phyloP scores from a whole-genome alignment of 2,329 filamentous ascomycete genomes.

The Fusarium floridanum region DNA sequence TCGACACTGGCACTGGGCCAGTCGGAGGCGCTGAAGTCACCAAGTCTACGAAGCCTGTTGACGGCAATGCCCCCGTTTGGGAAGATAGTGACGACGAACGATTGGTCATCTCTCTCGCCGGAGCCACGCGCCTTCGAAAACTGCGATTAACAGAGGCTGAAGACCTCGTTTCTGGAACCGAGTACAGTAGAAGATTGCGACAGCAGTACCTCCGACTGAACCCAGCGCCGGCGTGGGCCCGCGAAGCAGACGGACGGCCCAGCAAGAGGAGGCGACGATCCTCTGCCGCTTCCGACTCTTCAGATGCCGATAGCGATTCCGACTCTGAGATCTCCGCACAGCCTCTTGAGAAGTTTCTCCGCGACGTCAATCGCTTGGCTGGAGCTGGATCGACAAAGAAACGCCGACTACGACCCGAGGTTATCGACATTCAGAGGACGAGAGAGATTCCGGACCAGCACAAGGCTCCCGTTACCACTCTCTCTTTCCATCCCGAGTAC shows the following conservation, averaged over 20 bases:
- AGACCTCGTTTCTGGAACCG: slow-evolving; percentile 83
- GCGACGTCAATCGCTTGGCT: slow-evolving; percentile 77
- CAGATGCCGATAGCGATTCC: slow-evolving; percentile 68
- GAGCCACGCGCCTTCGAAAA: slow-evolving; percentile 82
- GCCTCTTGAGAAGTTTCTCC: slow-evolving; percentile 84
- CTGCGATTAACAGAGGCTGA: slow-evolving; percentile 84
- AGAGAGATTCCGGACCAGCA: slow-evolving; percentile 87
- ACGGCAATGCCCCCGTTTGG: slow-evolving; percentile 75
- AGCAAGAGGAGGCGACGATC: slow-evolving; percentile 65
- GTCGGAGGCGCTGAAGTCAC: slow-evolving; percentile 51
- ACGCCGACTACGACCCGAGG: slow-evolving; percentile 84
- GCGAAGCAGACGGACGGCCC: slow-evolving; percentile 63
- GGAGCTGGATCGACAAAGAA: slow-evolving; percentile 66
- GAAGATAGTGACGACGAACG: slow-evolving; percentile 96
- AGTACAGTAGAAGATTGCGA: slow-evolving; percentile 85
- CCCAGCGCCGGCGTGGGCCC: slow-evolving; percentile 72
- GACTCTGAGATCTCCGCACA: slow-evolving; percentile 75
- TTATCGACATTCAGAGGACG: slow-evolving; percentile 89
- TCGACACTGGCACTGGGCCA: slow-evolving; percentile 73
- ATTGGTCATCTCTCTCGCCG: slow-evolving; percentile 84
- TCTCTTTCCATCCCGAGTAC: slow-evolving; percentile 90
- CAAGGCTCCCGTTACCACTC: slow-evolving; percentile 82
- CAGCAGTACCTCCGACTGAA: slow-evolving; percentile 78
- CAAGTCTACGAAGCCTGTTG: slow-evolving; percentile 43
- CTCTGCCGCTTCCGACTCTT: slow-evolving; percentile 64